These are phyloP conservation scores for Plasmodium falciparum DNA, from an alignment of 169 alveolate species.

Conservation along the genomic window DNA sequence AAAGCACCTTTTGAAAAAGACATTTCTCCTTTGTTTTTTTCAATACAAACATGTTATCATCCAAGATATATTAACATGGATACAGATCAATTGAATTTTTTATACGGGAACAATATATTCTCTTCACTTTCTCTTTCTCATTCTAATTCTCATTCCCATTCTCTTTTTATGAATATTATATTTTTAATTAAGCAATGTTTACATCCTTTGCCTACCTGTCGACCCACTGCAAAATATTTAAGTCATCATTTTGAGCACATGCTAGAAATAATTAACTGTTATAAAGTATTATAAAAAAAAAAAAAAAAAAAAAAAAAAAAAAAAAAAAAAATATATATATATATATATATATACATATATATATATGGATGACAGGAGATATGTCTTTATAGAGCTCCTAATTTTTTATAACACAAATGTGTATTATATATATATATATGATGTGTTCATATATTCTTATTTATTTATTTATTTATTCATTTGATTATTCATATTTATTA, in stretches of 20 bases:
- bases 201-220: constrained; percentile 35
- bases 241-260: constrained; percentile 7
- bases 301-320: no score
- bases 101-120: no score
- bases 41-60: constrained; percentile 11
- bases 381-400: no score
- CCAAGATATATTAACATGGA: constrained; percentile 43
- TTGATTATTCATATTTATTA: no score
- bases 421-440: no score
- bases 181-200: constrained; percentile 45
- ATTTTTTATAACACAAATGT: no score
- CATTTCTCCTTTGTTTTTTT: constrained; percentile 19
- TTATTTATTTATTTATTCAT: no score
- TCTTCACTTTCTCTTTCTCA: not conserved
- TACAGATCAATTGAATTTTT: constrained; percentile 1
- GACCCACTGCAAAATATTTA: constrained; percentile 57
- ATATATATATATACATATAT: constrained; percentile 3
- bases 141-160: no score
- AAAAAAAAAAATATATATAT: not conserved
- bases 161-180: constrained; percentile 20
- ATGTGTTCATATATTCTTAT: no score
- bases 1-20: constrained; percentile 22
- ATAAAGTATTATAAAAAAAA: constrained; percentile 3
- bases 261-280: constrained; percentile 6
- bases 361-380: no score